Evolutionary conservation across 768 basidiomycete genomes (phyloP), one percentile per base, ranked within the genome.

Genomic region (Gymnopilus junonius): DNA sequence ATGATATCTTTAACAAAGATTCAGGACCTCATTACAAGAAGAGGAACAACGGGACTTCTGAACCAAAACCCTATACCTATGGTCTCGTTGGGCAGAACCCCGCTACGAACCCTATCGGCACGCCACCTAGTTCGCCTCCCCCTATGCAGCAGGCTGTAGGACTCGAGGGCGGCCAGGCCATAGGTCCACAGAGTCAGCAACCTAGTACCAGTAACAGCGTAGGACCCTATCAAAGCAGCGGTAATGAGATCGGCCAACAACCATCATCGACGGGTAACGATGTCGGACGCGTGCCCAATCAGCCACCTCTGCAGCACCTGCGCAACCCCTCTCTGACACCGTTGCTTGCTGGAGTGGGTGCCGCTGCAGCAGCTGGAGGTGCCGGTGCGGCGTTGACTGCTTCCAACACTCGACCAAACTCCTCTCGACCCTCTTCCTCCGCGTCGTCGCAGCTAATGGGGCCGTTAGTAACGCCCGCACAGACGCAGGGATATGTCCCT

Each of bases 11-110:
- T 58, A 69, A 72, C 32, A 65, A 63, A 29, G 67, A 71, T 17
- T 23, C 46, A 11, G 50, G 58, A 35, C 64, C 66, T 32, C 61
- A 58, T 29, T 64, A 64, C 31, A 68, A 70, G 43, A 69, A 65
- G 35, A 64, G 58, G 48, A 59, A 64, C 14, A 63, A 43, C 46
- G 25, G 39, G 34, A 53, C 46, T 14, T 42, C 66, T 40, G 73
- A 75, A 29, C 80, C 82, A 50, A 86, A 85, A 69, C 87, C 87
- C 23, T 90, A 90, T 68, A 80, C 85, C 67, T 90, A 90, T 65
- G 87, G 87, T 17, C 77, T 85, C 42, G 83, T 90, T 25, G 88
- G 87, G 2, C 82, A 80, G 23, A 76, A 77, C 2, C 69, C 72
- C 70, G 37, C 77, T 67, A 25, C 67, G 27, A 68, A 67, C 40